Evolutionary conservation across 208 protist genomes (phyloP).

Genomic region (Leishmania guyanensis): DNA sequence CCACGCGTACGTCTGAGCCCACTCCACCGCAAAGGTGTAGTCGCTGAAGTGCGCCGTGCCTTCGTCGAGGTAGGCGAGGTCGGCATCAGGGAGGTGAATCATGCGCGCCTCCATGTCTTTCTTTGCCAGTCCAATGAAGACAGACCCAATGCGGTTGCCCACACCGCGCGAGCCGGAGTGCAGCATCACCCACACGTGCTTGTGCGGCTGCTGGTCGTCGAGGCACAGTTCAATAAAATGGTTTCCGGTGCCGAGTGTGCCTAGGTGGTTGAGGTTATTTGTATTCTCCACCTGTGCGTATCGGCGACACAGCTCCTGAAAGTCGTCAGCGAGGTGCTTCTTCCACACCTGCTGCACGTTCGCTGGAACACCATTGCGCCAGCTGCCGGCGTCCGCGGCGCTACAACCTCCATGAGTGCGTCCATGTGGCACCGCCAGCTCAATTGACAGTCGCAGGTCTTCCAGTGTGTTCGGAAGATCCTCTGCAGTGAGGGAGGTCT

Average conservation of each 20-base stretch:
- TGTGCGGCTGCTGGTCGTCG: conserved; percentile 46
- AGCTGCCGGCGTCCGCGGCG: conserved; percentile 65
- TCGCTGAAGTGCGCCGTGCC: conserved; percentile 81
- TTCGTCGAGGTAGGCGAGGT: conserved; percentile 83
- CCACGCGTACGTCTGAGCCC: conserved; percentile 82
- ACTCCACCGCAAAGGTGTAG: conserved; percentile 83
- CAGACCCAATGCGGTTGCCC: conserved; percentile 84
- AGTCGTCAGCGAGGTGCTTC: conserved; percentile 56
- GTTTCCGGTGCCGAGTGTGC: conserved; percentile 89
- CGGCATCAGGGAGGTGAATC: conserved; percentile 51
- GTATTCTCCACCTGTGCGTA: conserved; percentile 46
- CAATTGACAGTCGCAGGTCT: conserved; percentile 73
- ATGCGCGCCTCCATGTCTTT: conserved; percentile 74
- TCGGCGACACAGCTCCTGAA: conserved; percentile 61
- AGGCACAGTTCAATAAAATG: conserved; percentile 93
- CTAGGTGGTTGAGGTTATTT: conserved; percentile 87
- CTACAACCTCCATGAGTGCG: conserved; percentile 67
- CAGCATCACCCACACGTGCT: conserved; percentile 90
- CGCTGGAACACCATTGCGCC: conserved; percentile 56
- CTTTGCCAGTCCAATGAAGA: conserved; percentile 86
- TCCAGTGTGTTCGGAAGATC: conserved; percentile 68
- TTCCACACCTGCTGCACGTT: conserved; percentile 57
- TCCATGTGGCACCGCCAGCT: conserved; percentile 80
- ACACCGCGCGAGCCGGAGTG: conserved; percentile 90
- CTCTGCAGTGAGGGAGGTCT: conserved; percentile 66